phyloP scores from a whole-genome alignment of 2,329 filamentous ascomycete genomes.

The Blumeria hordei region DNA sequence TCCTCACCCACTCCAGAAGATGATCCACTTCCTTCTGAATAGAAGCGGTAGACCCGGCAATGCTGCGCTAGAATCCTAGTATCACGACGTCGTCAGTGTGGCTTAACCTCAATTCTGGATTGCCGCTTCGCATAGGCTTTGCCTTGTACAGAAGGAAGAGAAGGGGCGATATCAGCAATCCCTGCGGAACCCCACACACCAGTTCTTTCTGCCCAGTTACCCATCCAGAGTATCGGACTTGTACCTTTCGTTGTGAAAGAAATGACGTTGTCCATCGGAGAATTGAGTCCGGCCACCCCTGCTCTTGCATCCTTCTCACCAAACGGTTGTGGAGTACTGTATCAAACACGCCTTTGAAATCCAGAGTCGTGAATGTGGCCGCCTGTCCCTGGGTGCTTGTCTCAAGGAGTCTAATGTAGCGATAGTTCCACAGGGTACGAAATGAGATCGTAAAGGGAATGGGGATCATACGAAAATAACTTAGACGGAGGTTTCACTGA shows the following conservation, averaged over 20 bases:
- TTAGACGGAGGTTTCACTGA: too few species aligned
- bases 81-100: not conserved
- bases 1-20: not conserved
- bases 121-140: not conserved
- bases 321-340: not conserved
- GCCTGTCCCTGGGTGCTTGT: not conserved
- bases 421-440: too few species aligned
- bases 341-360: not conserved
- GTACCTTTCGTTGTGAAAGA: not conserved
- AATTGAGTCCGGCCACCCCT: not conserved
- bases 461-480: too few species aligned
- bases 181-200: not conserved
- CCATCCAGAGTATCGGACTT: not conserved
- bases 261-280: not conserved
- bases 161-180: too few species aligned
- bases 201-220: not conserved
- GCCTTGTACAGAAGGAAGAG: not conserved
- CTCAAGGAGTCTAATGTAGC: too few species aligned
- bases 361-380: not conserved
- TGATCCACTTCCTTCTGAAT: not conserved
- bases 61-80: not conserved
- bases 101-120: not conserved
- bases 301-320: not conserved
- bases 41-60: not conserved
- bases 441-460: too few species aligned